phyloP scores from a whole-genome alignment of 257 asterid species.

The Parsonsia alboflavescens region DNA sequence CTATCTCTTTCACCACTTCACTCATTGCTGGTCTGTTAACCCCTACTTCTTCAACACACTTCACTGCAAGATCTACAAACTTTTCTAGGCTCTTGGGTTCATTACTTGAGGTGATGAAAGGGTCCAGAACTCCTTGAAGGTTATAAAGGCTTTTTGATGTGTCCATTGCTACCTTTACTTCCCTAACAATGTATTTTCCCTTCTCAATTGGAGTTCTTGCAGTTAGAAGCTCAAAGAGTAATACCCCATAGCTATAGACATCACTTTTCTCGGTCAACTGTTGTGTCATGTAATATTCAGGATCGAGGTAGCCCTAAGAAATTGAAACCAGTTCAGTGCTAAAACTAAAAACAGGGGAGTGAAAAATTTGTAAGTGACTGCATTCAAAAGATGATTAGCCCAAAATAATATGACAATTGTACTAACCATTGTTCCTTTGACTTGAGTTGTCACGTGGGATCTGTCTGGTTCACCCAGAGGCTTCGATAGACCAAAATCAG shows the following conservation, averaged over 20 bases:
- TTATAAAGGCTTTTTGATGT: slow-evolving; percentile 51
- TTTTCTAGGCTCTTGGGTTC: slow-evolving; percentile 57
- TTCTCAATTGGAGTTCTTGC: slow-evolving; percentile 67
- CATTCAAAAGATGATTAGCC: not conserved
- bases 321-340: not conserved
- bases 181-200: slow-evolving; percentile 71
- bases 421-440: slow-evolving; percentile 95
- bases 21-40: slow-evolving; percentile 61
- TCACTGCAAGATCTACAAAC: slow-evolving; percentile 61
- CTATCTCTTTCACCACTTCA: slow-evolving; percentile 80
- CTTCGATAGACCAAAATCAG: slow-evolving; percentile 94
- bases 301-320: slow-evolving; percentile 93
- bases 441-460: slow-evolving; percentile 87
- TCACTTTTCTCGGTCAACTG: slow-evolving; percentile 89
- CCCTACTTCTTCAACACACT: slow-evolving; percentile 62
- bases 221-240: slow-evolving; percentile 62
- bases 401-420: not conserved
- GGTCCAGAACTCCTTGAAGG: slow-evolving; percentile 66
- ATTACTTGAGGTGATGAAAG: slow-evolving; percentile 42
- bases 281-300: slow-evolving; percentile 90
- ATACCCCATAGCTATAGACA: slow-evolving; percentile 77
- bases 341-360: not conserved
- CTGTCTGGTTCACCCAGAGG: slow-evolving; percentile 50
- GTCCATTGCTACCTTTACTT: slow-evolving; percentile 57
- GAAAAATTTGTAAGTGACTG: not conserved